Evolutionary conservation across 1,284 basidiomycete genomes (phyloP).

Genomic region (Cutaneotrichosporon sp.): DNA sequence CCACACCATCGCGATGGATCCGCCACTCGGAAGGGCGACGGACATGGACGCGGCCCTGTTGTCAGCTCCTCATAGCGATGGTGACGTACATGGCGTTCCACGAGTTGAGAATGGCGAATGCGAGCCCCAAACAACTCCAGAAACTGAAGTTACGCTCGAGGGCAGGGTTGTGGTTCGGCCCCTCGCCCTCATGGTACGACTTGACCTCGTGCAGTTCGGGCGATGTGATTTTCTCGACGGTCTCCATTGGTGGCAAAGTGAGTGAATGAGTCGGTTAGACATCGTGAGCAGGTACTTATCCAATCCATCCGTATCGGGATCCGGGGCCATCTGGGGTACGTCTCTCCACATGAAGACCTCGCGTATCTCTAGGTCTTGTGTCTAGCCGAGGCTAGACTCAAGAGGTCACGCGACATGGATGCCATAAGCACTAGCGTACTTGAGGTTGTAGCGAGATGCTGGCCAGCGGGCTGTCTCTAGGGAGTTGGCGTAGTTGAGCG

Average conservation of each 20-base stretch:
- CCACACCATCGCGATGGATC: constrained; percentile 45
- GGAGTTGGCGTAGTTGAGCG: too few species aligned
- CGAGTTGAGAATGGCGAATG: constrained; percentile 26
- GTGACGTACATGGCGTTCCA: constrained; percentile 18
- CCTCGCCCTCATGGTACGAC: background rate
- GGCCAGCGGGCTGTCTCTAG: too few species aligned
- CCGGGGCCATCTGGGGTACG: background rate
- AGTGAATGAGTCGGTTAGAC: background rate
- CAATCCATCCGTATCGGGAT: too few species aligned
- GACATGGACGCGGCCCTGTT: constrained; percentile 14
- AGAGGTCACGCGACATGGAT: background rate
- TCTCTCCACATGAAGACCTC: background rate
- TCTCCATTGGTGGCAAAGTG: background rate
- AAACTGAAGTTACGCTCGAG: constrained; percentile 21
- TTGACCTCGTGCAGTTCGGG: background rate
- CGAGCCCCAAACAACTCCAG: constrained; percentile 22
- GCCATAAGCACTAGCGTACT: background rate
- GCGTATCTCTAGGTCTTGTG: background rate
- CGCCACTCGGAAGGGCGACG: constrained; percentile 41
- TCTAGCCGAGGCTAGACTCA: background rate
- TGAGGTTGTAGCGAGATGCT: too few species aligned
- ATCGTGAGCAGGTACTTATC: background rate
- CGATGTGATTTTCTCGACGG: background rate
- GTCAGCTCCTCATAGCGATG: background rate
- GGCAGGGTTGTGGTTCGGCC: constrained; percentile 10